Percentiles rank a stretch among this genome's conserved stretches.
phyloP scores from a whole-genome alignment of 345 rosid species.

The Triadica sebifera region DNA sequence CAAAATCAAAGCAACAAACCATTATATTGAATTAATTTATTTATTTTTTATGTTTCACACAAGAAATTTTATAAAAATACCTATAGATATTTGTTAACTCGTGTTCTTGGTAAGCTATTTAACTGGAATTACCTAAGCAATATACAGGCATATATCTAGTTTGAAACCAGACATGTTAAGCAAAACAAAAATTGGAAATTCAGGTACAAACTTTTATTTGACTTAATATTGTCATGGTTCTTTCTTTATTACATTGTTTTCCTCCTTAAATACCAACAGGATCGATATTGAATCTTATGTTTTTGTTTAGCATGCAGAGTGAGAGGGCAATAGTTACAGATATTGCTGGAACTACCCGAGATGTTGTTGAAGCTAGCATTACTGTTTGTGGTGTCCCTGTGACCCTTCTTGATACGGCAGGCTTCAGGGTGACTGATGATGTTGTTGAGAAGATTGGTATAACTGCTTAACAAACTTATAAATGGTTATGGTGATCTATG shows the following conservation, averaged over 20 bases:
- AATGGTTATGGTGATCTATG: constrained; percentile 3
- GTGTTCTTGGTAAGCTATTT: too few relatives aligned
- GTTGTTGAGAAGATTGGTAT: constrained; percentile 84
- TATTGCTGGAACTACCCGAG: constrained; percentile 91
- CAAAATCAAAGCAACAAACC: too few relatives aligned
- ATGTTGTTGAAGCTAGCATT: constrained; percentile 80
- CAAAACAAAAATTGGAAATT: background rate
- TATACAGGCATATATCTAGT: background rate
- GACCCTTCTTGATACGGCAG: constrained; percentile 93
- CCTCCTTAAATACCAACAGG: constrained; percentile 1
- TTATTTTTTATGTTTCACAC: background rate
- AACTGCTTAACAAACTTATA: background rate
- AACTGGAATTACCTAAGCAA: background rate
- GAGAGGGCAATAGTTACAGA: constrained; percentile 96
- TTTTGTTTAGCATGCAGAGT: constrained; percentile 87
- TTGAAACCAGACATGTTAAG: background rate
- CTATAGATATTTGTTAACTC: too few relatives aligned
- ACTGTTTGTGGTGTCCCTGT: constrained; percentile 74
- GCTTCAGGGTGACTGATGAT: constrained; percentile 81
- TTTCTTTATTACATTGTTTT: background rate
- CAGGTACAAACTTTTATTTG: background rate
- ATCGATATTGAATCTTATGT: constrained; percentile 28
- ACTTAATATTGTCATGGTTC: background rate
- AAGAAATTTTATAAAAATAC: too few relatives aligned
- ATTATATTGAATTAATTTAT: background rate